Conservation (phyloP, 257 asterid species). For the Solanum tarijense region DNA sequence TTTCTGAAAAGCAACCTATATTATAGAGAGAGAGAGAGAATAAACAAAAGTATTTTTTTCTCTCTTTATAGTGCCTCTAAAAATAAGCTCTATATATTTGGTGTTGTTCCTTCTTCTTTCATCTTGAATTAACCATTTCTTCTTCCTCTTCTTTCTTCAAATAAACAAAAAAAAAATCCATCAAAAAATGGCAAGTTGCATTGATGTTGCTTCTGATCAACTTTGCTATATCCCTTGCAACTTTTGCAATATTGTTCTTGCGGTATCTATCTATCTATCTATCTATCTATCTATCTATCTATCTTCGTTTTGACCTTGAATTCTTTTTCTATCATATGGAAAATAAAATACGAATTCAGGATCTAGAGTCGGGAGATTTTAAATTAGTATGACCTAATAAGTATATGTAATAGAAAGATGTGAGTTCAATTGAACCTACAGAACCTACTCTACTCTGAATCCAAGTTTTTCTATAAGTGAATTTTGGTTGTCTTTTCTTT, state of each 20-base stretch:
- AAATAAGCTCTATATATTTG: not conserved
- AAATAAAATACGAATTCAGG: not conserved
- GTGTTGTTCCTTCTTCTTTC: not conserved
- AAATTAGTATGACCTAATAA: not conserved
- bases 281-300: not conserved
- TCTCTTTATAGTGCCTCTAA: not conserved
- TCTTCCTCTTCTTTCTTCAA: constrained; percentile 1
- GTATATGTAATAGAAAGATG: not conserved
- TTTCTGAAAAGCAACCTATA: constrained; percentile 9
- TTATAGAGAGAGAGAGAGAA: constrained; percentile 3
- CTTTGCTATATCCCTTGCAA: constrained; percentile 89
- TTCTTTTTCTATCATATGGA: not conserved
- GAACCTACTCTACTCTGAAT: not conserved
- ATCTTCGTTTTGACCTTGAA: not conserved
- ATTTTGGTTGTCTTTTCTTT: not conserved
- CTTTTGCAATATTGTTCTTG: constrained; percentile 85
- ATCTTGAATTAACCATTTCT: not conserved
- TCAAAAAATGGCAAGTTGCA: constrained; percentile 27
- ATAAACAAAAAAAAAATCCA: not conserved
- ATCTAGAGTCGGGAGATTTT: not conserved
- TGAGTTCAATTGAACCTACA: not conserved
- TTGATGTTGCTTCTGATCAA: constrained; percentile 54
- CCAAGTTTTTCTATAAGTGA: not conserved
- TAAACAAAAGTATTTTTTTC: not conserved
- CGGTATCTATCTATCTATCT: constrained; percentile 31